Percentiles rank a stretch among this genome's conserved stretches.
Evolutionary conservation across 257 asterid genomes (phyloP).

Genomic region (Petunia axillaris): DNA sequence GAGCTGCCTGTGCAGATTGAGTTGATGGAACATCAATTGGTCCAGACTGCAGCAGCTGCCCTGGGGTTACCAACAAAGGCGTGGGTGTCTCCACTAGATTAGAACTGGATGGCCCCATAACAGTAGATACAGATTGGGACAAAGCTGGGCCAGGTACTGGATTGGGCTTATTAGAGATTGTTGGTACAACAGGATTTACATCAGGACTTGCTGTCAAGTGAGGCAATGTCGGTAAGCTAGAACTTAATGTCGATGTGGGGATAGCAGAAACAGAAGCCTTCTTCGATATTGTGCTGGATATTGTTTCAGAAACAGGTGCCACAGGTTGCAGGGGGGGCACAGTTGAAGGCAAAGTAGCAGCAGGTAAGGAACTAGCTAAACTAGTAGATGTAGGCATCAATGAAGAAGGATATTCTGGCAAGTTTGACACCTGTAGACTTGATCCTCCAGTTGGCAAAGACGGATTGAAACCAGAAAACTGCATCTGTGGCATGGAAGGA

Average conservation of each 20-base stretch:
- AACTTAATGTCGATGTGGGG: slow-evolving; percentile 42
- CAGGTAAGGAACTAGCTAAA: slow-evolving; percentile 52
- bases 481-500: slow-evolving; percentile 85
- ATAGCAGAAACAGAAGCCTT: slow-evolving; percentile 53
- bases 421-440: slow-evolving; percentile 51
- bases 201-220: slow-evolving; percentile 50
- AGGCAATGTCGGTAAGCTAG: slow-evolving; percentile 51
- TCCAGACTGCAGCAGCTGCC: slow-evolving; percentile 76
- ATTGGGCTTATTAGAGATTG: slow-evolving; percentile 49
- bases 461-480: slow-evolving; percentile 63
- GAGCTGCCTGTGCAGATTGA: slow-evolving; percentile 59
- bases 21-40: slow-evolving; percentile 51
- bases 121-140: slow-evolving; percentile 50
- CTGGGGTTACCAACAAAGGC: slow-evolving; percentile 81
- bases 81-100: slow-evolving; percentile 51
- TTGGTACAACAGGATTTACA: slow-evolving; percentile 42
- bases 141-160: slow-evolving; percentile 44
- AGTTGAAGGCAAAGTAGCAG: slow-evolving; percentile 53
- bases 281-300: slow-evolving; percentile 44
- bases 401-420: slow-evolving; percentile 58
- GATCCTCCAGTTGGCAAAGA: slow-evolving; percentile 56
- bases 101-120: slow-evolving; percentile 49
- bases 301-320: slow-evolving; percentile 51
- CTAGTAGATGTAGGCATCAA: slow-evolving; percentile 49
- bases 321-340: slow-evolving; percentile 56